Evolutionary conservation across 257 asterid species (phyloP).

Genomic region (Solanum lycopersicoides): DNA sequence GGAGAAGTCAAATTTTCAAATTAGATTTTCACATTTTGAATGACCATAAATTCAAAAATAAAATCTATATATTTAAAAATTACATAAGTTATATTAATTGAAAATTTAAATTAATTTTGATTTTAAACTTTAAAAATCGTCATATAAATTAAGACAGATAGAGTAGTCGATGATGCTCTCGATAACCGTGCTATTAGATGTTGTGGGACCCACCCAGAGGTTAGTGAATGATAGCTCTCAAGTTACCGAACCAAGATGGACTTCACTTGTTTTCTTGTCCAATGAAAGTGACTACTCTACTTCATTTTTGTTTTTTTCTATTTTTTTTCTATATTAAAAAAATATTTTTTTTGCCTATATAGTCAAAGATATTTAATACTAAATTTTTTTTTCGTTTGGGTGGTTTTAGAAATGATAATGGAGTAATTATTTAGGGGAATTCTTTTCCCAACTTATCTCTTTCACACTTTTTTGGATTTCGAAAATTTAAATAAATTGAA

Average conservation of each 20-base stretch:
- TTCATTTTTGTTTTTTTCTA: background rate
- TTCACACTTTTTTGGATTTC: no score
- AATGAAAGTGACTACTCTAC: background rate
- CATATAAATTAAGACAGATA: rapidly evolving
- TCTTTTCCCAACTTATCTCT: background rate
- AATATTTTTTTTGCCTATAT: background rate
- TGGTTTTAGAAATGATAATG: background rate
- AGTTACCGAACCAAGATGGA: background rate
- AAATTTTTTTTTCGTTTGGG: no score
- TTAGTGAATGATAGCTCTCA: background rate
- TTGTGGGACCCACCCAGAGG: background rate
- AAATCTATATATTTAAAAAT: background rate
- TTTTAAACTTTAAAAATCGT: rapidly evolving
- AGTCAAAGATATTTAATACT: background rate
- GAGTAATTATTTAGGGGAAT: background rate
- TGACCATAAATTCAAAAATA: background rate
- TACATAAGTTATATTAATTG: background rate
- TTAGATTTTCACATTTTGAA: background rate
- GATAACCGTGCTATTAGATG: background rate
- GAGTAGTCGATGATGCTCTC: background rate
- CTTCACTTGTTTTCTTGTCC: background rate
- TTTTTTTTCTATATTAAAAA: background rate
- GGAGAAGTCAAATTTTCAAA: background rate
- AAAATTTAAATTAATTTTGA: background rate
- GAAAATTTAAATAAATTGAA: no score